Percentiles rank a stretch among this genome's conserved stretches.
These are phyloP conservation scores for Coniochaeta ligniaria DNA, from an alignment of 2,329 filamentous ascomycete species.

Conservation along the genomic window DNA sequence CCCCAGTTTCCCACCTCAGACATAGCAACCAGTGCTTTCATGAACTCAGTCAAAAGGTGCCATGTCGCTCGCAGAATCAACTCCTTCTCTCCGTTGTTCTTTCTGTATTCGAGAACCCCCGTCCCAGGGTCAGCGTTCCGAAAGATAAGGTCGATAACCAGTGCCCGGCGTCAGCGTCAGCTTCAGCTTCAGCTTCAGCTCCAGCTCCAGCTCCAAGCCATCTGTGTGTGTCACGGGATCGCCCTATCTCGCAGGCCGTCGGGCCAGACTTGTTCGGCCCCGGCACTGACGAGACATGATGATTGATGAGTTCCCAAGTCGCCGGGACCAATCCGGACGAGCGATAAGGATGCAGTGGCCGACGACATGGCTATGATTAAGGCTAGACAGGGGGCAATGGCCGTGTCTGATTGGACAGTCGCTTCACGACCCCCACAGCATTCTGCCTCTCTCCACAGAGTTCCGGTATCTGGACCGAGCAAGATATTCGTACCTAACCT, in stretches of 20 bases:
- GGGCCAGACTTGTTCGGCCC: neutral
- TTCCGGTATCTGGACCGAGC: neutral
- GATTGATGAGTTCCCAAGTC: neutral
- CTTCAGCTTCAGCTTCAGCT: neutral
- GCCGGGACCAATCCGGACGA: neutral
- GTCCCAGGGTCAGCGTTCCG: no score
- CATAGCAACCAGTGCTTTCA: no score
- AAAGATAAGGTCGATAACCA: no score
- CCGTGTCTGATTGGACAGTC: neutral
- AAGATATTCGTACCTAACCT: no score
- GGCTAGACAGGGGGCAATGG: neutral
- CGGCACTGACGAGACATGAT: neutral
- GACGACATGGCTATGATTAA: neutral
- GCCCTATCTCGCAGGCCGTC: neutral
- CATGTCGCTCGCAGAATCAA: no score
- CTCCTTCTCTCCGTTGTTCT: no score
- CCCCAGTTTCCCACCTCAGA: no score
- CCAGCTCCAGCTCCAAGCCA: neutral
- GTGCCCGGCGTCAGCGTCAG: no score
- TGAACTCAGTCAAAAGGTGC: no score
- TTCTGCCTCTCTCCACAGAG: neutral
- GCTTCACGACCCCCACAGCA: neutral
- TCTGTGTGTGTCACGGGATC: neutral
- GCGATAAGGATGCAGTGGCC: neutral
- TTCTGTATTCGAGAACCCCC: no score